Conservation (phyloP, 176 grass and related monocot genomes). For the Puya raimondii region DNA sequence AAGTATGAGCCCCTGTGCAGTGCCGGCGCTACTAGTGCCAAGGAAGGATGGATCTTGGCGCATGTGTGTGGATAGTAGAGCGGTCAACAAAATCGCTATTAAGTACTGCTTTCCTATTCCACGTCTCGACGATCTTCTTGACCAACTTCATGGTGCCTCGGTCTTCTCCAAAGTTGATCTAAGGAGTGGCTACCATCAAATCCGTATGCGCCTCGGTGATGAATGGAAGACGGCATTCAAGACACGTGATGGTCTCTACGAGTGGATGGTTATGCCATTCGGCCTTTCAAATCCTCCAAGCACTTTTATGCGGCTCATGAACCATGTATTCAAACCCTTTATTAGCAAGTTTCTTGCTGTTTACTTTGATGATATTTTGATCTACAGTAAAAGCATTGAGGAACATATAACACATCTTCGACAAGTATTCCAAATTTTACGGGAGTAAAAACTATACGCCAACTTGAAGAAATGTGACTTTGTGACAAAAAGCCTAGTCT, state of each 20-base stretch:
- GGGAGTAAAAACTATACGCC: no score
- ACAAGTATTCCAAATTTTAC: no score
- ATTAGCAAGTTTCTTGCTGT: no score
- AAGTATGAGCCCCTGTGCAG: conserved; percentile 3
- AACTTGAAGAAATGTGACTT: no score
- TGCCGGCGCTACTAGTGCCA: background rate
- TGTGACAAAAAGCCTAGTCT: no score
- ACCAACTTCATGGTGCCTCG: conserved; percentile 1
- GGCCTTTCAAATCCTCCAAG: no score
- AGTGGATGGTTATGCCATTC: conserved; percentile 2
- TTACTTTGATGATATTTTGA: no score
- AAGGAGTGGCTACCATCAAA: conserved; percentile 10
- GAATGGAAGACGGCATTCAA: conserved; percentile 10
- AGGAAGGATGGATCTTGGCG: conserved; percentile 9
- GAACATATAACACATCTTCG: no score
- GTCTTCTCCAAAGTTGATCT: conserved; percentile 18
- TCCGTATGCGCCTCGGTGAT: background rate
- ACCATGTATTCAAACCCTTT: no score
- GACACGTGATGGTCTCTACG: conserved; percentile 1
- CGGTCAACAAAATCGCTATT: conserved; percentile 1
- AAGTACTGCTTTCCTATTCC: conserved; percentile 6
- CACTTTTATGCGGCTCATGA: no score
- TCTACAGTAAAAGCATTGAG: no score
- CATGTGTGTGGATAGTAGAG: conserved; percentile 14
- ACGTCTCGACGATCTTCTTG: conserved; percentile 7